A percentile compares a stretch with the other conserved stretches of the same genome.
Conservation (phyloP, 192 early-diverging fungal species). For the Entomortierella beljakovae region DNA sequence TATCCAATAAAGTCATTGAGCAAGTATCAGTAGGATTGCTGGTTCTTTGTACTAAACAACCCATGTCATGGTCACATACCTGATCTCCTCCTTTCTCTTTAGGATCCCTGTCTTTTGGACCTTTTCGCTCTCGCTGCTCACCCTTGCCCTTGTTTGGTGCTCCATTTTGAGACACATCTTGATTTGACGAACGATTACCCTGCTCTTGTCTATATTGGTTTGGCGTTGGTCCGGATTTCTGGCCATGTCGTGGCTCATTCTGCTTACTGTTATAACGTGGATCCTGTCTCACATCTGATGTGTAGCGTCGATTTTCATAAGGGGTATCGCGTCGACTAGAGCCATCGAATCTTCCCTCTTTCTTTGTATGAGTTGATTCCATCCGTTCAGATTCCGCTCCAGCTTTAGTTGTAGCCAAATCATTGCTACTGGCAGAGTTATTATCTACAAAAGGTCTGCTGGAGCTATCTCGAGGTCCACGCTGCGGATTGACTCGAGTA, state of each 20-base stretch:
- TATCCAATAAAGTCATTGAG: background rate
- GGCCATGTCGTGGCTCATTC: background rate
- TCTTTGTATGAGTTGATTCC: no score
- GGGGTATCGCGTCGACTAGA: background rate
- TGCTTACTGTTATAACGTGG: slow-evolving; percentile 7
- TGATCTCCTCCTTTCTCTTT: background rate
- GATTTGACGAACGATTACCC: background rate
- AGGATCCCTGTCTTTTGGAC: slow-evolving; percentile 1
- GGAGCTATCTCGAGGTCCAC: slow-evolving; percentile 8
- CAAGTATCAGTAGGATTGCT: background rate
- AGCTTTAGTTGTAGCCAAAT: background rate
- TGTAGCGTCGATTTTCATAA: background rate
- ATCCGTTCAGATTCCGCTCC: background rate
- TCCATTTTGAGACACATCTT: slow-evolving; percentile 1
- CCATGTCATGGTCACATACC: background rate
- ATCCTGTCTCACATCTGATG: slow-evolving; percentile 18
- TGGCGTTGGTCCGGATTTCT: background rate
- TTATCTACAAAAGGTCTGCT: background rate
- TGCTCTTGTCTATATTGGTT: slow-evolving; percentile 7
- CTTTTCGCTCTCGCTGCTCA: background rate
- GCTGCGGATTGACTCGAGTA: slow-evolving; percentile 11
- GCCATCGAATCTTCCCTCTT: no score
- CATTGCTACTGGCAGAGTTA: background rate
- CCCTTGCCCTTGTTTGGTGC: background rate
- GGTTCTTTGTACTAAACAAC: no score